phyloP scores from a whole-genome alignment of 306 rosid species.

The Astragalus membranaceus region DNA sequence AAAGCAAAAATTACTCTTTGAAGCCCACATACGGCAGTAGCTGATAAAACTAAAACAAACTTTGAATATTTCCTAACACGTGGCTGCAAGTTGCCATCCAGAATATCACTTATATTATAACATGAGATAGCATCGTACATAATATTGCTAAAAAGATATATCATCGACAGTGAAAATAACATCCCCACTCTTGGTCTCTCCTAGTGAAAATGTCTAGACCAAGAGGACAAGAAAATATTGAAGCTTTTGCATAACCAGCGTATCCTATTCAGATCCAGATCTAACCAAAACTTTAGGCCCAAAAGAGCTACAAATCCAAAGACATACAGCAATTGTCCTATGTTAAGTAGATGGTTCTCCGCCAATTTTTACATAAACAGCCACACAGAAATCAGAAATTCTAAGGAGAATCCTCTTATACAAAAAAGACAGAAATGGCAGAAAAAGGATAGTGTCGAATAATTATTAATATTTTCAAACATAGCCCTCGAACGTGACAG shows the following conservation, averaged over 20 bases:
- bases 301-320: slow-evolving; percentile 11
- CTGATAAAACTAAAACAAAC: not conserved
- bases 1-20: not conserved
- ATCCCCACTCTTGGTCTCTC: not conserved
- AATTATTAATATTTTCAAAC: not conserved
- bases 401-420: not conserved
- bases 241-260: not conserved
- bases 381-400: not conserved
- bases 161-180: not conserved
- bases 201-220: not conserved
- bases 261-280: slow-evolving; percentile 2
- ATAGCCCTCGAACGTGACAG: not conserved
- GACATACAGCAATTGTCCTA: not conserved
- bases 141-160: not conserved
- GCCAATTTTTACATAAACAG: not conserved
- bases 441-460: not conserved
- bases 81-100: slow-evolving; percentile 6
- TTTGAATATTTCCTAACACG: slow-evolving; percentile 3
- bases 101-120: not conserved
- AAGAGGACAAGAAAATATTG: not conserved
- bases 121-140: not conserved
- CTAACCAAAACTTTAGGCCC: not conserved
- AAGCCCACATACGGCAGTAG: not conserved
- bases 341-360: not conserved
- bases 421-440: not conserved